These are phyloP conservation scores for Trebouxia sp. DNA, from an alignment of 139 green algal genomes.

Conservation along the genomic window DNA sequence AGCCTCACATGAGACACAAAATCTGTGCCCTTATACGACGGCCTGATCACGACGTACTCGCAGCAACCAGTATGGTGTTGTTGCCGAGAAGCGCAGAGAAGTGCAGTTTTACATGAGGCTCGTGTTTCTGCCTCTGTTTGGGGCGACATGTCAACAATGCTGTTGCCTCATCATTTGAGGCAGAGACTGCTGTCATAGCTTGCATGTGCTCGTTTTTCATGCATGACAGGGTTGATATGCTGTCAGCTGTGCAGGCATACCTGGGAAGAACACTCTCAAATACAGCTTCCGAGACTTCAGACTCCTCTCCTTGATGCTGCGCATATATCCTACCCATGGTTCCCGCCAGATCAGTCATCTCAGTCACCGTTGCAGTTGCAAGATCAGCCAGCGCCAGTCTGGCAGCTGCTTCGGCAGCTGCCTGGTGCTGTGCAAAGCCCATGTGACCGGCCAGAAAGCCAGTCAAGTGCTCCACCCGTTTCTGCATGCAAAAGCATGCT, in stretches of 20 bases:
- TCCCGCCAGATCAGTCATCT: constrained; percentile 97
- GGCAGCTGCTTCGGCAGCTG: constrained; percentile 61
- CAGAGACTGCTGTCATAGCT: too few relatives aligned
- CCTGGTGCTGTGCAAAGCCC: neutral
- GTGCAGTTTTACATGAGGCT: too few relatives aligned
- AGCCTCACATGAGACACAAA: too few relatives aligned
- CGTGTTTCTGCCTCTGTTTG: too few relatives aligned
- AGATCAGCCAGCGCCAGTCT: constrained; percentile 88
- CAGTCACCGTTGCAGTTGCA: constrained; percentile 88
- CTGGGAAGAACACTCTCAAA: constrained; percentile 90
- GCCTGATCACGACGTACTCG: too few relatives aligned
- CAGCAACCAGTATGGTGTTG: too few relatives aligned
- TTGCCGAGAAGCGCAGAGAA: too few relatives aligned
- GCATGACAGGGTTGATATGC: neutral
- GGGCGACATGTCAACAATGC: too few relatives aligned
- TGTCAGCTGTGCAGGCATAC: neutral
- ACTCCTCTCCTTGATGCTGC: constrained; percentile 55
- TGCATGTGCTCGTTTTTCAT: too few relatives aligned
- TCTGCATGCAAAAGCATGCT: neutral
- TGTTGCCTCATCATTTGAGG: too few relatives aligned
- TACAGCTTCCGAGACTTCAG: constrained; percentile 64
- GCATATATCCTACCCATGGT: constrained; percentile 93
- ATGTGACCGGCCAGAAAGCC: constrained; percentile 10
- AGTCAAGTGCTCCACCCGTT: constrained; percentile 72
- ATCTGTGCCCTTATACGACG: too few relatives aligned